Conservation (phyloP, 2,329 filamentous ascomycete species). For the Exophiala sideris region DNA sequence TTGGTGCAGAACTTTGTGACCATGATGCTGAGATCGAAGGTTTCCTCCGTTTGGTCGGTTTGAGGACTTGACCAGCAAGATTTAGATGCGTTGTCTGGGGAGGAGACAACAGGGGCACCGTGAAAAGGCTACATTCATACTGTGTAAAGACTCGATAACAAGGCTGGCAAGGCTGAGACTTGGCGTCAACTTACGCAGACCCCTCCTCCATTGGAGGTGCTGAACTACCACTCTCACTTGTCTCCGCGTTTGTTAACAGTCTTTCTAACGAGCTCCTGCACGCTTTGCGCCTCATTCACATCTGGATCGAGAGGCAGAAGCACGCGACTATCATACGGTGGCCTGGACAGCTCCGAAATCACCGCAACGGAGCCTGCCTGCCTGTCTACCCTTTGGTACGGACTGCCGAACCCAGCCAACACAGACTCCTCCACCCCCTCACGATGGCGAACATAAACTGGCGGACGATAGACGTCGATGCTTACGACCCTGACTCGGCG, state of each 20-base stretch:
- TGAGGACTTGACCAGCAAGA: neutral
- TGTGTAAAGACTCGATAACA: too few species aligned
- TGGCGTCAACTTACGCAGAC: neutral
- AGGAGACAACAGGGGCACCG: too few species aligned
- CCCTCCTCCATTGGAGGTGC: neutral
- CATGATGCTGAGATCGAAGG: too few species aligned
- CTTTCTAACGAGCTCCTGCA: neutral
- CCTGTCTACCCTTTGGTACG: neutral
- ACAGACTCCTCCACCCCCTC: neutral
- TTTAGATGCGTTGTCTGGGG: too few species aligned
- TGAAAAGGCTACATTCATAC: too few species aligned
- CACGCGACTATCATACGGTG: too few species aligned
- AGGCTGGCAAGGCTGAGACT: neutral
- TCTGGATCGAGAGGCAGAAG: neutral
- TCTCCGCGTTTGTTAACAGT: neutral
- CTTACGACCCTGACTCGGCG: slow-evolving; percentile 82
- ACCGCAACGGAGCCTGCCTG: neutral
- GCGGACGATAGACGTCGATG: slow-evolving; percentile 93
- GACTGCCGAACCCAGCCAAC: neutral
- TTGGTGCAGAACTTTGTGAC: neutral
- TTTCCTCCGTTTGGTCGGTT: neutral
- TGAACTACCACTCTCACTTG: neutral
- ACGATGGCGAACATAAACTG: slow-evolving; percentile 56
- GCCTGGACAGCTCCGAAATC: too few species aligned
- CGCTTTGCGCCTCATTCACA: neutral